phyloP scores from a whole-genome alignment of 768 basidiomycete species.

The Dictyophora rubrovolvata region DNA sequence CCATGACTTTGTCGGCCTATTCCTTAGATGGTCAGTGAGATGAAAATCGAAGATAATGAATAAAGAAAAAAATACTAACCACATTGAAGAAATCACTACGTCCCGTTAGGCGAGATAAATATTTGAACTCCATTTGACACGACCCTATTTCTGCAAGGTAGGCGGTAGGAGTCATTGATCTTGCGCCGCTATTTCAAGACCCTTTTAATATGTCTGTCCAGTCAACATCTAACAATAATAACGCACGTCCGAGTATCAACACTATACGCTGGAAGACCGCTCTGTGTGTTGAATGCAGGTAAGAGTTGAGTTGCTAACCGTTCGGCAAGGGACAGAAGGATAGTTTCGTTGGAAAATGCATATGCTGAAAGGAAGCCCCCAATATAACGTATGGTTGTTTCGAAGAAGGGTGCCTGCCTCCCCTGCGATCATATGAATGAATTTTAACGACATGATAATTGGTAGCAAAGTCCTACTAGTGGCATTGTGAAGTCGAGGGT shows the following conservation, averaged over 20 bases:
- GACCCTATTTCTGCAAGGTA: constrained; percentile 10
- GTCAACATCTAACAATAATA: not conserved
- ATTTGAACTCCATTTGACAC: constrained; percentile 13
- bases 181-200: not conserved
- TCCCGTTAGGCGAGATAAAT: constrained; percentile 12
- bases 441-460: not conserved
- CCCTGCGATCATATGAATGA: not conserved
- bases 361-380: constrained; percentile 25
- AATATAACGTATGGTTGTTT: constrained; percentile 37
- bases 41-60: constrained; percentile 13
- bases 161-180: not conserved
- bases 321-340: constrained; percentile 10
- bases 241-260: constrained; percentile 6
- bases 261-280: constrained; percentile 9
- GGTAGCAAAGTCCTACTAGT: constrained; percentile 19
- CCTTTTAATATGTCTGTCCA: not conserved
- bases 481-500: constrained; percentile 4
- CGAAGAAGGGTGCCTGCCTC: constrained; percentile 13
- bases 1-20: not conserved
- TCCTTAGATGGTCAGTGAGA: constrained; percentile 14
- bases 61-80: constrained; percentile 4
- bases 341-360: constrained; percentile 10
- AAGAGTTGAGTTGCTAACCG: constrained; percentile 8
- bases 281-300: constrained; percentile 9
- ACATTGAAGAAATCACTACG: constrained; percentile 6